These are phyloP conservation scores for Rubia balearica DNA, from an alignment of 305 asterid genomes.

Conservation along the genomic window DNA sequence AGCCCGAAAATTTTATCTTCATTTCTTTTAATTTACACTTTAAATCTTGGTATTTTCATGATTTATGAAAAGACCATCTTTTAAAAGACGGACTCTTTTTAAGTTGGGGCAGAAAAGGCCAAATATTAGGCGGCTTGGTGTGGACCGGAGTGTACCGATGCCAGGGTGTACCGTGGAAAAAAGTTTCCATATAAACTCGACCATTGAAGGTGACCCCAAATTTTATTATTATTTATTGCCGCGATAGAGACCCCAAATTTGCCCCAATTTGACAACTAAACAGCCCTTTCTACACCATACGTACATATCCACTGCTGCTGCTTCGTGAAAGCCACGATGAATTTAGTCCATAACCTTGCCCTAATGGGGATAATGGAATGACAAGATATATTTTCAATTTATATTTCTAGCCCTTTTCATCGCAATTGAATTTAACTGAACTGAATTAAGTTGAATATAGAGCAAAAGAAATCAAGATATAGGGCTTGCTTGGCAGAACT, in stretches of 20 bases:
- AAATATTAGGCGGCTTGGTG: conserved; percentile 2
- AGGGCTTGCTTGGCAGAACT: too few relatives aligned
- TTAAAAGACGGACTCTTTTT: too few relatives aligned
- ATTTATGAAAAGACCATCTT: too few relatives aligned
- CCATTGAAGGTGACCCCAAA: not conserved
- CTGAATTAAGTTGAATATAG: too few relatives aligned
- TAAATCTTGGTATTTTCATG: too few relatives aligned
- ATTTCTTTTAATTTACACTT: too few relatives aligned
- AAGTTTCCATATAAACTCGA: not conserved
- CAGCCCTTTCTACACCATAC: not conserved
- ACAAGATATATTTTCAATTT: not conserved
- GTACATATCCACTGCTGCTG: too few relatives aligned
- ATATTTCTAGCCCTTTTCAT: not conserved
- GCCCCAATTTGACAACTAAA: conserved; percentile 12
- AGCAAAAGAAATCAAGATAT: too few relatives aligned
- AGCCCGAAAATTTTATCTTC: too few relatives aligned
- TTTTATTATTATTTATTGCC: not conserved
- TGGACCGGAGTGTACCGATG: not conserved
- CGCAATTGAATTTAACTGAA: not conserved
- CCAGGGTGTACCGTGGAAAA: not conserved
- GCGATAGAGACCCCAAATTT: not conserved
- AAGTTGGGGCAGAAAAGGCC: not conserved
- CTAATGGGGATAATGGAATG: not conserved
- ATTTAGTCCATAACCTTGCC: not conserved
- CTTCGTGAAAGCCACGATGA: not conserved